phyloP scores from a whole-genome alignment of 192 early-diverging fungal genomes.

The Rhizophagus prolifer region DNA sequence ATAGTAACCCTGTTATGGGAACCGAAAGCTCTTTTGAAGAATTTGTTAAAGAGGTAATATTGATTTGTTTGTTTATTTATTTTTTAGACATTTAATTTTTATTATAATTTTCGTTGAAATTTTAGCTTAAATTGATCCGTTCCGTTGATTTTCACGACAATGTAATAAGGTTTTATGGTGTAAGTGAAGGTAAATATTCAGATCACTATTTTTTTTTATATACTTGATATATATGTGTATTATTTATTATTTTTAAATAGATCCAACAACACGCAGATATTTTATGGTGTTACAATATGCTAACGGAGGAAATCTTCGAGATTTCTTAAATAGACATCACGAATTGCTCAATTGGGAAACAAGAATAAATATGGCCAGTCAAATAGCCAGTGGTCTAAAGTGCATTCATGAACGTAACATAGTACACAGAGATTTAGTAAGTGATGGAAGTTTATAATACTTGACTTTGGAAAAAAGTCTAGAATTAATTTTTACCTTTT shows the following conservation, averaged over 20 bases:
- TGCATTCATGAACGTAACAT: constrained; percentile 25
- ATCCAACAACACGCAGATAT: constrained; percentile 4
- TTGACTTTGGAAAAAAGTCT: too few species aligned
- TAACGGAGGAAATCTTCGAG: neutral
- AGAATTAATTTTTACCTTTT: neutral
- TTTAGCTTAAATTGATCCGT: constrained; percentile 5
- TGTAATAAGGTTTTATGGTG: constrained; percentile 3
- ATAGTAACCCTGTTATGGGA: neutral
- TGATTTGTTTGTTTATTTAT: neutral
- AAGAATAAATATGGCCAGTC: constrained; percentile 1
- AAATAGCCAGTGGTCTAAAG: constrained; percentile 7
- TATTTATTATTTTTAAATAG: neutral
- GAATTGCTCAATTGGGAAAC: neutral
- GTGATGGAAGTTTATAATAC: neutral
- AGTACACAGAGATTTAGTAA: constrained; percentile 24
- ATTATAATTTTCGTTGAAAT: neutral
- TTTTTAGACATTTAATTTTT: neutral
- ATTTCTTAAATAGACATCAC: neutral
- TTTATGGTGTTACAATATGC: constrained; percentile 17
- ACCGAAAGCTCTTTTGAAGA: neutral
- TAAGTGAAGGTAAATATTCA: constrained; percentile 1
- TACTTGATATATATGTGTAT: neutral
- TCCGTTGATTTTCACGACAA: constrained; percentile 13
- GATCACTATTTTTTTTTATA: neutral
- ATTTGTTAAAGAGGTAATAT: constrained; percentile 10